Evolutionary conservation across 176 grass and related monocot genomes (phyloP), one percentile per base, ranked within the genome.

Genomic region (Oryza brachyantha): DNA sequence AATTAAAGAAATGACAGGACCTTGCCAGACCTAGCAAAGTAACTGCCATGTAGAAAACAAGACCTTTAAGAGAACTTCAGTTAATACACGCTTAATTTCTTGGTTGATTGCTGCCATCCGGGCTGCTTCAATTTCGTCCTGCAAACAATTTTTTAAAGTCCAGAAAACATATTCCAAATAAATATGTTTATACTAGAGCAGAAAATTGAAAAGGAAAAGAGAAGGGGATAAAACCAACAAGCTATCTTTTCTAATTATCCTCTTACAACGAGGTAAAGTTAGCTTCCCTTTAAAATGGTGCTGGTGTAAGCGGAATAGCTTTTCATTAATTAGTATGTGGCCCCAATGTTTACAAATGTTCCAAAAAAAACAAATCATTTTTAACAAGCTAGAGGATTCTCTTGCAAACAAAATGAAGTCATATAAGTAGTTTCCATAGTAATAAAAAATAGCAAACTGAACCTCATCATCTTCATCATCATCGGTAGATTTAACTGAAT

Each of bases 21-120:
- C 7, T 43, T 60, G 14, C 72, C 63, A 83, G 41, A 83, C 59
- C 29, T 5, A 70, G 67, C 31, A 21, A 60, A 41, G 48, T 52
- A 79, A 79, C 45, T 7, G 21, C 35, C 35, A 59, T 41, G 34
- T 38, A 38, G 63, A 69, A 32, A 83, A 82, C 25, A 81, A 41
- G 67, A 97, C 95, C 91, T 97, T 92, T 64, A 97, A 72, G 79
- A 97, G 85, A 67, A 97, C 92, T 90, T 97, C 95, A 75, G 95
- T 97, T 73, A 97, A 85, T 9, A 97, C 86, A 35, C 89, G 92
- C 70, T 97, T 97, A 80, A 97, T 97, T 90, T 97, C 95, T 60
- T 84, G 90, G 87, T 97, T 98, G 54, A 98, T 80, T 80, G 87
- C 87, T 22, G 68, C 83, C 41, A 52, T 72, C 72, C 84, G 86